phyloP scores from a whole-genome alignment of 2,329 filamentous ascomycete genomes.

The Hypocrella siamensis region DNA sequence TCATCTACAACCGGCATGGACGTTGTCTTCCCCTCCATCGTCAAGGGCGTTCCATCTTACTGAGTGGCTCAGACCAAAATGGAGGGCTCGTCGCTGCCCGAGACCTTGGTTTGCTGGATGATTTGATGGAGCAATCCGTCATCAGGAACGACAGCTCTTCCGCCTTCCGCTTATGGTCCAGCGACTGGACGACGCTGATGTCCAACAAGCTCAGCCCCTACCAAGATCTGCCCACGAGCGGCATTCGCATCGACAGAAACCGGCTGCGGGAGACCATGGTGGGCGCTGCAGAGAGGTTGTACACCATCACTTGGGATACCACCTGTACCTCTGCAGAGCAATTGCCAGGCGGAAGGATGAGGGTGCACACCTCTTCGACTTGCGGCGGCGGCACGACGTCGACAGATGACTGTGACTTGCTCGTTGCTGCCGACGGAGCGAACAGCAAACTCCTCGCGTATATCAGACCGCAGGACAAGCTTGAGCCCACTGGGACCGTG shows the following conservation, averaged over 20 bases:
- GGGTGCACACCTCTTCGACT: neutral
- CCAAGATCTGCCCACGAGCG: neutral
- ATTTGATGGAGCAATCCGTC: too few species aligned
- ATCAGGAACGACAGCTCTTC: too few species aligned
- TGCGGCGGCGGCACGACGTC: neutral
- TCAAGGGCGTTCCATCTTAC: too few species aligned
- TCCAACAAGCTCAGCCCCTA: too few species aligned
- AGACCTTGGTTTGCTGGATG: too few species aligned
- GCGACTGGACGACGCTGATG: too few species aligned
- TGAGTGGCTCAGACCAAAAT: too few species aligned
- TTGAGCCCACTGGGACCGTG: slow-evolving; percentile 18
- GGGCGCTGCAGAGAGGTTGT: neutral
- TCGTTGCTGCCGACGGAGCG: slow-evolving; percentile 25
- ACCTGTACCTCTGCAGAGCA: neutral
- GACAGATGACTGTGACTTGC: slow-evolving; percentile 15
- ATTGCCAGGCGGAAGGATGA: slow-evolving; percentile 1
- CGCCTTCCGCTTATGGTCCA: too few species aligned
- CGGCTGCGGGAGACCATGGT: neutral
- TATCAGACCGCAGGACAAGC: slow-evolving; percentile 17
- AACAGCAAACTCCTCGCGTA: slow-evolving; percentile 18
- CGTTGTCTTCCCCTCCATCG: too few species aligned
- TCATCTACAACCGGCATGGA: too few species aligned
- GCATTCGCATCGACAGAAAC: slow-evolving; percentile 1
- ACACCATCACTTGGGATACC: neutral
- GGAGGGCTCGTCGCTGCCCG: too few species aligned